These are phyloP conservation scores for Alternaria sp. DNA, from an alignment of 2,329 filamentous ascomycete genomes.

Conservation along the genomic window DNA sequence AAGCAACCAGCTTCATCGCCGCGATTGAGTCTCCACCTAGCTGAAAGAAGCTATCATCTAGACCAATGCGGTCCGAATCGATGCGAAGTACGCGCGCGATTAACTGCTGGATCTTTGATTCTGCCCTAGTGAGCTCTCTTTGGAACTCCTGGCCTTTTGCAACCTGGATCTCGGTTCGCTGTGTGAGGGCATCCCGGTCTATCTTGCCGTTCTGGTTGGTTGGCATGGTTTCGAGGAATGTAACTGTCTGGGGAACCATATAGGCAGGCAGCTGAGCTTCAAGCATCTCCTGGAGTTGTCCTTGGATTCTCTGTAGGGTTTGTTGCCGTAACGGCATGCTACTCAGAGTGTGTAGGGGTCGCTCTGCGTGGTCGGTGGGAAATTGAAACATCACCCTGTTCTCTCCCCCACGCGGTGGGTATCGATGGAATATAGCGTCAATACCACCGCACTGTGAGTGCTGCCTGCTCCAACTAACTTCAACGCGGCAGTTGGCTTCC, in stretches of 20 bases:
- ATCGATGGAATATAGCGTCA: conserved; percentile 8
- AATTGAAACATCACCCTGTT: neutral
- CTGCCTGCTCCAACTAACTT: conserved; percentile 13
- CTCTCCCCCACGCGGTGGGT: neutral
- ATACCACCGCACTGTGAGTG: conserved; percentile 3
- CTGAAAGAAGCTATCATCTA: conserved; percentile 50
- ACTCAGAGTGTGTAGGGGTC: neutral
- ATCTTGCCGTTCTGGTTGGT: conserved; percentile 24
- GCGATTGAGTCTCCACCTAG: conserved; percentile 56
- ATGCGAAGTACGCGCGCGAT: too few relatives aligned
- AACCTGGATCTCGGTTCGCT: too few relatives aligned
- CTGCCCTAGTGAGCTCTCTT: too few relatives aligned
- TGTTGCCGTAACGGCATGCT: conserved; percentile 3
- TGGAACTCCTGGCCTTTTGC: too few relatives aligned
- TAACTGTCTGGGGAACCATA: conserved; percentile 34
- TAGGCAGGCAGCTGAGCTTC: conserved; percentile 20
- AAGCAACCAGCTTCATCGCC: conserved; percentile 44
- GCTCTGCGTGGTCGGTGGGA: neutral
- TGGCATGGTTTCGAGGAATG: conserved; percentile 41
- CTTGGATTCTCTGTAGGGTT: neutral
- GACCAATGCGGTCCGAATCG: too few relatives aligned
- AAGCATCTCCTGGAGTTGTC: neutral
- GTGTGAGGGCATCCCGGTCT: conserved; percentile 9
- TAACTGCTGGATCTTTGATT: too few relatives aligned
- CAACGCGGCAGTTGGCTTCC: neutral